phyloP scores from a whole-genome alignment of 768 basidiomycete genomes.

The Rhizopogon roseolus region DNA sequence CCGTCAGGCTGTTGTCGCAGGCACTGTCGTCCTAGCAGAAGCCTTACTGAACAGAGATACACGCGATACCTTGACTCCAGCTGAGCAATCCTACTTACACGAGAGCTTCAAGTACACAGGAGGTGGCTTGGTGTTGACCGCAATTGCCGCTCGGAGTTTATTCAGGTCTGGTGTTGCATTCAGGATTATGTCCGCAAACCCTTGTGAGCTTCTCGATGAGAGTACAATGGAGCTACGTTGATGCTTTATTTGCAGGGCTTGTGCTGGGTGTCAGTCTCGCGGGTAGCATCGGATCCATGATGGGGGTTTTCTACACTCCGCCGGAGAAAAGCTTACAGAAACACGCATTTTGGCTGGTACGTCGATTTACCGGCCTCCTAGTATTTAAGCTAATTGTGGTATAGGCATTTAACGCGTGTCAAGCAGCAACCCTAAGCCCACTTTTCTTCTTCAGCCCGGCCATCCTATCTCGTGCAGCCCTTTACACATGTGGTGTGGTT shows the following conservation, averaged over 20 bases:
- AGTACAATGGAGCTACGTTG: background rate
- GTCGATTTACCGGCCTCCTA: conserved; percentile 15
- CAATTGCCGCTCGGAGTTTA: conserved; percentile 72
- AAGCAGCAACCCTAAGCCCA: conserved; percentile 82
- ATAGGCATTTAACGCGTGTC: conserved; percentile 80
- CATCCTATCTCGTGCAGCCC: conserved; percentile 78
- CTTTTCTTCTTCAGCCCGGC: conserved; percentile 88
- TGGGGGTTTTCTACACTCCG: conserved; percentile 73
- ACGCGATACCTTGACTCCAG: conserved; percentile 54
- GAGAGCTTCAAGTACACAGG: conserved; percentile 83
- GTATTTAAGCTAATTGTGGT: conserved; percentile 3
- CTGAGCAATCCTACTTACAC: conserved; percentile 68
- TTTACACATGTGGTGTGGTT: conserved; percentile 86
- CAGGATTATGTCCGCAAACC: conserved; percentile 79
- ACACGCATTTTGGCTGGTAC: conserved; percentile 75
- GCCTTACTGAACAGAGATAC: conserved; percentile 76
- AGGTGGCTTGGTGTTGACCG: conserved; percentile 71
- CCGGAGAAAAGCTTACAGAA: conserved; percentile 75
- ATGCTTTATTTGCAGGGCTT: conserved; percentile 43
- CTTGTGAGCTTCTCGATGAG: conserved; percentile 45
- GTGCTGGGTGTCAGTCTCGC: conserved; percentile 78
- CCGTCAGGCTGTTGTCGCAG: conserved; percentile 64
- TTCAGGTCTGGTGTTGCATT: conserved; percentile 65
- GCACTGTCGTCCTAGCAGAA: conserved; percentile 59
- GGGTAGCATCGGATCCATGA: conserved; percentile 81